phyloP scores from a whole-genome alignment of 306 rosid genomes.

The Gastrolobium bilobum region DNA sequence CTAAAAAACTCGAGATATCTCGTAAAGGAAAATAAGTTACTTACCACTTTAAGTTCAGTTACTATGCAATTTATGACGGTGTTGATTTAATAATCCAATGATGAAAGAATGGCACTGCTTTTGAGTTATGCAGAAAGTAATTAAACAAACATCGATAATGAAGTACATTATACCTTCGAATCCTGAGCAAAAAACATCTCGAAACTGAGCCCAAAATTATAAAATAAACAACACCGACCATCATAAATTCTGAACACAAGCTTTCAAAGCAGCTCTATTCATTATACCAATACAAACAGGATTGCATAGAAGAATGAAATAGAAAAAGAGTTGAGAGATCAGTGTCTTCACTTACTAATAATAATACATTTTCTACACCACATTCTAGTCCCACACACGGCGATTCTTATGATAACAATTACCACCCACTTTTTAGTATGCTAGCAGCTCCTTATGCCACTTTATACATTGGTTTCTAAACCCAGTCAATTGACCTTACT shows the following conservation, averaged over 20 bases:
- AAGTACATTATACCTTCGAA: slow-evolving; percentile 2
- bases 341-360: slow-evolving; percentile 18
- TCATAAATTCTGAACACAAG: slow-evolving; percentile 1
- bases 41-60: background rate
- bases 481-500: background rate
- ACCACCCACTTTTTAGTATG: background rate
- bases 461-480: background rate
- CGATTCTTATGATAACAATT: background rate
- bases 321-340: background rate
- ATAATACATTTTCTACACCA: slow-evolving; percentile 2
- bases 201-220: background rate
- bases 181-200: background rate
- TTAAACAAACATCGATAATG: background rate
- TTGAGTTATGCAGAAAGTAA: background rate
- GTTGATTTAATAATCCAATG: slow-evolving; percentile 22
- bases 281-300: background rate
- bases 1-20: too few relatives aligned
- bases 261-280: background rate
- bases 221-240: background rate
- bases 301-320: slow-evolving; percentile 3
- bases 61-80: background rate
- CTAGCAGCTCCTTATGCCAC: background rate
- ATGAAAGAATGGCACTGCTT: slow-evolving; percentile 14
- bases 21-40: too few relatives aligned
- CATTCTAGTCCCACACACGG: background rate